These are phyloP conservation scores for Blastocystis sp. DNA, from an alignment of 352 stramenopile species.

Conservation along the genomic window DNA sequence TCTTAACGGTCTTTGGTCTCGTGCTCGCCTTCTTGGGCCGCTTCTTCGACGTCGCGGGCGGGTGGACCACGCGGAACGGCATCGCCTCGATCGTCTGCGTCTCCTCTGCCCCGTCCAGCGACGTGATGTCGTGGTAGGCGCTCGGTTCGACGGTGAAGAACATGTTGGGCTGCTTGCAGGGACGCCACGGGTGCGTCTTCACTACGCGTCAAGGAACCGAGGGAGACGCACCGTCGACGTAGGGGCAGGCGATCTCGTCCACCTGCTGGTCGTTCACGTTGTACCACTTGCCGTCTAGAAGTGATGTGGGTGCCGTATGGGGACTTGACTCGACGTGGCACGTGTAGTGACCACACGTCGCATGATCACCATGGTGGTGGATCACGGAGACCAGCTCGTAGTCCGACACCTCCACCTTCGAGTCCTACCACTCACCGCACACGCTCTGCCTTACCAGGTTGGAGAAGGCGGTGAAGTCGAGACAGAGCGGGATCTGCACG, in stretches of 20 bases:
- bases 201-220: not conserved
- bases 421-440: constrained; percentile 18
- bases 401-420: constrained; percentile 4
- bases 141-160: constrained; percentile 20
- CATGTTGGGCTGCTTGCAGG: constrained; percentile 30
- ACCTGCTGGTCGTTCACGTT: constrained; percentile 36
- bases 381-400: constrained; percentile 48
- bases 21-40: not conserved
- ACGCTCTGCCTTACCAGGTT: not conserved
- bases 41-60: not conserved
- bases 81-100: not conserved
- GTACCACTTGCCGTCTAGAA: constrained; percentile 40
- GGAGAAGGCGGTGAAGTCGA: constrained; percentile 48
- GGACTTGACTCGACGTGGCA: constrained; percentile 17
- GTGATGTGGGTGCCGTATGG: not conserved
- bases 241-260: constrained; percentile 55
- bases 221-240: constrained; percentile 5
- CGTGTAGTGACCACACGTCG: constrained; percentile 50
- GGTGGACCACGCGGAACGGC: not conserved
- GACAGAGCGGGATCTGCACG: constrained; percentile 34
- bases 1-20: not conserved
- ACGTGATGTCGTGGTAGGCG: constrained; percentile 21
- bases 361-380: constrained; percentile 57
- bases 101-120: not conserved
- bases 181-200: constrained; percentile 16